A percentile compares a stretch with the other conserved stretches of the same genome.
Conservation (phyloP, 768 basidiomycete species). For the Termitomyces sp. region DNA sequence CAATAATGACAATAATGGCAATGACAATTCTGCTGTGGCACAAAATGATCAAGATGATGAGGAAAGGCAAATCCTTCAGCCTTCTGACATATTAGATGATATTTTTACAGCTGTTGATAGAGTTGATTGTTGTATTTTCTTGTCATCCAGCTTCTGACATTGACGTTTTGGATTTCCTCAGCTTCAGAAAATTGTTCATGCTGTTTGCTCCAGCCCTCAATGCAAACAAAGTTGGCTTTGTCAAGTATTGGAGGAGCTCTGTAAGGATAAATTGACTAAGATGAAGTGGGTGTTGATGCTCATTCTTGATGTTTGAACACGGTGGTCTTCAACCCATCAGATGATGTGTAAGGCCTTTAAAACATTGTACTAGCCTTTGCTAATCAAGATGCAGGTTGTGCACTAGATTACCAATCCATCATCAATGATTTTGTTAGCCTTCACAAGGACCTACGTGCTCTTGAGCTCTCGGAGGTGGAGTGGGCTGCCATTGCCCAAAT, state of each 20-base stretch:
- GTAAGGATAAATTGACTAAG: neutral
- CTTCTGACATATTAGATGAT: neutral
- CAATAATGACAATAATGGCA: neutral
- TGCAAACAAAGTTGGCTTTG: constrained; percentile 16
- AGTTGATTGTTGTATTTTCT: neutral
- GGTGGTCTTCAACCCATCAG: no score
- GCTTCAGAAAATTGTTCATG: constrained; percentile 23
- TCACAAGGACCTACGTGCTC: no score
- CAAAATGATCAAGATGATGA: neutral
- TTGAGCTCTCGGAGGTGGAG: constrained; percentile 14
- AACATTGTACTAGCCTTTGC: no score
- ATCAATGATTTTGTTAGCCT: no score
- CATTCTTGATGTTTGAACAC: constrained; percentile 23
- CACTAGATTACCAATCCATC: no score
- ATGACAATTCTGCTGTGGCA: neutral
- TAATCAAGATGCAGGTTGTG: no score
- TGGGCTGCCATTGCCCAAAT: no score
- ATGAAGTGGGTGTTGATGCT: constrained; percentile 17
- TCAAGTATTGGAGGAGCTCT: constrained; percentile 2
- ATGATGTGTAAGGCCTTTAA: no score
- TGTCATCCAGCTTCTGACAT: no score
- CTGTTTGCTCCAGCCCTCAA: constrained; percentile 22
- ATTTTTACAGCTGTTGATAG: constrained; percentile 1
- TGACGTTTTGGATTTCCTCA: constrained; percentile 2
- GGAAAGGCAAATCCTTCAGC: neutral